Evolutionary conservation across 805 yeast species (phyloP).

Genomic region (Kodamaea hsintzibuensis): DNA sequence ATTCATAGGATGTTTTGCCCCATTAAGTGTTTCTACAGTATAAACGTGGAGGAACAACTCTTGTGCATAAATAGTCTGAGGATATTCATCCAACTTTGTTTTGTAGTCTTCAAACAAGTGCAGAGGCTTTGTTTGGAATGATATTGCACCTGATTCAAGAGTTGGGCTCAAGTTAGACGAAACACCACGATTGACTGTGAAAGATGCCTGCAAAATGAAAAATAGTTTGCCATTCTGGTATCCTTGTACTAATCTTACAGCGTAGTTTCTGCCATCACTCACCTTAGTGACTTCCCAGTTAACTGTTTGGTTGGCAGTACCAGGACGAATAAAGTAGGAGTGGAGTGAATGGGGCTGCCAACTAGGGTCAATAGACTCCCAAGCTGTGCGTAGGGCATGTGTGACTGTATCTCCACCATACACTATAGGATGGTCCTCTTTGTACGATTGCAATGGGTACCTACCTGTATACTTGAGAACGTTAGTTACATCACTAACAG

Average conservation of each 20-base stretch:
- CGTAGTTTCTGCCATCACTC: constrained; percentile 25
- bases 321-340: constrained; percentile 29
- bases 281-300: constrained; percentile 25
- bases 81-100: constrained; percentile 12
- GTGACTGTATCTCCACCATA: constrained; percentile 32
- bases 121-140: constrained; percentile 12
- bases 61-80: constrained; percentile 27
- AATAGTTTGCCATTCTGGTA: constrained; percentile 22
- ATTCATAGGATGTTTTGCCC: constrained; percentile 1
- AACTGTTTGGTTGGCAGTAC: constrained; percentile 19
- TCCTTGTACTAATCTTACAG: constrained; percentile 24
- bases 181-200: constrained; percentile 12
- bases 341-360: constrained; percentile 29
- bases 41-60: constrained; percentile 28
- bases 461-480: constrained; percentile 19
- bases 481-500: constrained; percentile 10
- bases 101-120: constrained; percentile 12
- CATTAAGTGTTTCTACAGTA: constrained; percentile 19
- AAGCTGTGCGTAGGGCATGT: constrained; percentile 27
- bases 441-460: constrained; percentile 24
- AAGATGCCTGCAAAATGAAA: constrained; percentile 22
- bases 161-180: constrained; percentile 14
- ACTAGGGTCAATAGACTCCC: constrained; percentile 25
- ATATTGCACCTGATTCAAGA: not conserved
- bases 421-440: constrained; percentile 22